Evolutionary conservation across 2,329 filamentous ascomycete genomes (phyloP), one percentile per base, ranked within the genome.

Genomic region (Nemania serpens): DNA sequence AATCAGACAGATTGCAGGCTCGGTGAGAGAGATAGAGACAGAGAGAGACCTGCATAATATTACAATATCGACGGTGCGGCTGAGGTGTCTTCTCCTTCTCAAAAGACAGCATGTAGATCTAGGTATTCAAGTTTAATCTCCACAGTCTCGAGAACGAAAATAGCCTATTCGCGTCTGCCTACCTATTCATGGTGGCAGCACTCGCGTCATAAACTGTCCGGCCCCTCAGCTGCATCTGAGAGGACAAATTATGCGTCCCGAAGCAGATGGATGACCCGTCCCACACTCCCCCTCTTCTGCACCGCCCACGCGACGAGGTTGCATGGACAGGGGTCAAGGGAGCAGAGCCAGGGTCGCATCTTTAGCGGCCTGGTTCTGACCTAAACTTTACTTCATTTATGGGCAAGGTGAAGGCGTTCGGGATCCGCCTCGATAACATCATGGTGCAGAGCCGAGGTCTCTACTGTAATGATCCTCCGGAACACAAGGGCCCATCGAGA

Each of bases 281-380:
- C 39, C 15, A 39, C 36, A 34, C 33, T 29, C n/a, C 47, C n/a
- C 51, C 43, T 59, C 29, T 18, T 51, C 56, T 59, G 61, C 59
- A 52, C 49, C 20, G 60, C 62, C 59, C 62, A 65, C 62, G 62
- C 62, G 62, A 25, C 54, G 62, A 63, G 49, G 62, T 63, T 58
- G 57, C 62, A 65, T 63, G 54, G 33, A 36, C 42, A 22, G 55
- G 59, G 56, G 39, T 59, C 41, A 25, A 46, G 17, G 10, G 22
- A 25, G 43, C 36, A 39, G 36, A 4, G 36, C 55, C 25, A 37
- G 42, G 48, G 59, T 63, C 52, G 43, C 59, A 63, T 55, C 37
- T 57, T 25, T 55, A 37, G 22, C 39, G 36, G 37, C 29, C 29
- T 36, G 37, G 34, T 18, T 33, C 25, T n/a, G 37, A 41, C 37